Evolutionary conservation across 2,329 filamentous ascomycete species (phyloP), one percentile per base, ranked within the genome.

Genomic region (Penicillium occitanis): DNA sequence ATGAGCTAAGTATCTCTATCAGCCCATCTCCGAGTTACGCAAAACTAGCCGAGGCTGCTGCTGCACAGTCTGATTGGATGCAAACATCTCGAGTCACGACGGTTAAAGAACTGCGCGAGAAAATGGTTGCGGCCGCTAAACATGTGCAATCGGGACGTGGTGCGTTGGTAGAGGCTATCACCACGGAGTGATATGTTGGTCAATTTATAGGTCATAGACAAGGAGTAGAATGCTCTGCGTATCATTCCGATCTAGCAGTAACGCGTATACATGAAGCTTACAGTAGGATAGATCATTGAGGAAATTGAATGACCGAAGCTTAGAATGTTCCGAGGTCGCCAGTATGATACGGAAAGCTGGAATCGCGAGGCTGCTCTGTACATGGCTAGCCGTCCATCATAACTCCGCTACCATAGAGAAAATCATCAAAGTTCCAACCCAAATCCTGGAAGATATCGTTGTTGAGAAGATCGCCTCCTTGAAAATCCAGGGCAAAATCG

Each of bases 371-470:
- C 28, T 55, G 28, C 28, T 35, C 22, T 35, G 5, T 7, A 30
- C 8, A n/a, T 33, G 7, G 28, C 51, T 55, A 55, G 11, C 30
- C n/a, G 10, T 55, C 51, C n/a, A 55, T 53, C 50, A 53, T 37
- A 1, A 37, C 51, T 55, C 51, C 30, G 30, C 30, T 22, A 55
- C 30, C 51, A 17, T 19, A 55, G n/a, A 55, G 51, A 19, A 35
- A 55, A 19, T 55, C n/a, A 14, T 37, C 51, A 55, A 55, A 55
- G 30, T 22, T 55, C 51, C 30, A 35, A n/a, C 51, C 51, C 51
- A 55, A 35, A 6, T 55, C 51, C 51, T 55, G 51, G 51, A 55
- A 55, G 10, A 55, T 55, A 19, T 55, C 51, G 22, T 55, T 37
- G 51, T 19, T 55, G 30, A 55, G 19, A 37, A 35, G n/a, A 35